Evolutionary conservation across 257 asterid species (phyloP), one percentile per base, ranked within the genome.

Genomic region (Solanum lignicaule): DNA sequence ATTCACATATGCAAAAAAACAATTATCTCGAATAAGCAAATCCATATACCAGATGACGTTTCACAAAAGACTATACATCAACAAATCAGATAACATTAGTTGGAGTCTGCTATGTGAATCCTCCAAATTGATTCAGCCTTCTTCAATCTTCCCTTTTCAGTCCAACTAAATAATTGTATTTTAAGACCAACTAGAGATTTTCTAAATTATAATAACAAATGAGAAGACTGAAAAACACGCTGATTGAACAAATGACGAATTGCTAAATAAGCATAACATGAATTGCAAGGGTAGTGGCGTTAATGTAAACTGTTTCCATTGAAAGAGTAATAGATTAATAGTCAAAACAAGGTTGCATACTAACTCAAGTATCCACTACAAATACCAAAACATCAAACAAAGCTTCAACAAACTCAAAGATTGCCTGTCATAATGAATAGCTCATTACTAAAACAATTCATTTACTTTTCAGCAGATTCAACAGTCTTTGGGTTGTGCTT

Each of bases 401-500:
- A 5, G 7, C 46, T 41, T 33, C 14, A 33, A 73, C 46, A 74
- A 74, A 74, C 18, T 21, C 32, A 74, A 23, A 36, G 31, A 36
- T 20, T 10, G 82, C 1, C 18, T 10, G 48, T 11, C 82, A 74
- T 35, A 21, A 20, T 74, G 10, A 74, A 74, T 35, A 74, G 76
- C 21, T 25, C 88, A 76, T 75, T 27, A 31, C 48, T 7, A 18
- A 23, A 83, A 86, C 83, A 23, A 76, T 83, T 95, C 91, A 91
- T 93, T 89, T 95, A 96, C 89, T 95, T 94, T 6, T 72, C 96
- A 39, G 91, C 91, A 18, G 38, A 88, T 36, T 88, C 97, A 15
- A 73, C 93, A 60, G 32, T 87, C 87, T 90, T 94, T 60, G 92
- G 93, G 95, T 95, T 95, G 90, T 95, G 98, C 94, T 94, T 95